Percentiles rank a stretch among this genome's conserved stretches.
phyloP scores from a whole-genome alignment of 305 asterid genomes.

The Fraxinus angustifolia region DNA sequence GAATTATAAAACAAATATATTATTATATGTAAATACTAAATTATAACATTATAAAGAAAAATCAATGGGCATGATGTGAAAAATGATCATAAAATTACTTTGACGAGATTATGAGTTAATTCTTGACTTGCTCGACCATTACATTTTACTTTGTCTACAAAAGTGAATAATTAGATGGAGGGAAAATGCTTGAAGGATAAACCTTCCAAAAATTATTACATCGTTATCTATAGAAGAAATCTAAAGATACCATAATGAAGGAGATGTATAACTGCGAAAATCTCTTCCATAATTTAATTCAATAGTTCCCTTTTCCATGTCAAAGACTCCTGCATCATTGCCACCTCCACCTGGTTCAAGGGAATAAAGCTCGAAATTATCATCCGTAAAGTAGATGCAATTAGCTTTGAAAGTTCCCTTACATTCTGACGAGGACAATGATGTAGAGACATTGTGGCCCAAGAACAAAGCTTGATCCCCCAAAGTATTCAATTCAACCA shows the following conservation, averaged over 20 bases:
- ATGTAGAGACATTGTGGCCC: neutral
- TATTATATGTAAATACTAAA: no score
- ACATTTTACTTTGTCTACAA: no score
- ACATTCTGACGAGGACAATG: neutral
- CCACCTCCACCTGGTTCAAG: neutral
- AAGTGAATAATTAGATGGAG: no score
- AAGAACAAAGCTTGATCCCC: neutral
- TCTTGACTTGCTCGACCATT: no score
- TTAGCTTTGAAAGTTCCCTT: neutral
- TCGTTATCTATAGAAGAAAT: conserved; percentile 35
- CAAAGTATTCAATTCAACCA: neutral
- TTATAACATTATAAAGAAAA: no score
- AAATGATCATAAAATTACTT: no score
- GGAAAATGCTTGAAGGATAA: neutral
- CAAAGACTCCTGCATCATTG: neutral
- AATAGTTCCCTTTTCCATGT: neutral
- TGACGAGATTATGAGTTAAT: no score
- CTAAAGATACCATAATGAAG: neutral
- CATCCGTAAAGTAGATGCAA: neutral
- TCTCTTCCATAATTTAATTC: neutral
- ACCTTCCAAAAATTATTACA: no score
- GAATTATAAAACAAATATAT: no score
- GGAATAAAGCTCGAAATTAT: neutral
- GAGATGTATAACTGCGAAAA: neutral
- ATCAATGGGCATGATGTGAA: no score